phyloP scores from a whole-genome alignment of 2,329 filamentous ascomycete species.

The Sclerotinia trifoliorum region DNA sequence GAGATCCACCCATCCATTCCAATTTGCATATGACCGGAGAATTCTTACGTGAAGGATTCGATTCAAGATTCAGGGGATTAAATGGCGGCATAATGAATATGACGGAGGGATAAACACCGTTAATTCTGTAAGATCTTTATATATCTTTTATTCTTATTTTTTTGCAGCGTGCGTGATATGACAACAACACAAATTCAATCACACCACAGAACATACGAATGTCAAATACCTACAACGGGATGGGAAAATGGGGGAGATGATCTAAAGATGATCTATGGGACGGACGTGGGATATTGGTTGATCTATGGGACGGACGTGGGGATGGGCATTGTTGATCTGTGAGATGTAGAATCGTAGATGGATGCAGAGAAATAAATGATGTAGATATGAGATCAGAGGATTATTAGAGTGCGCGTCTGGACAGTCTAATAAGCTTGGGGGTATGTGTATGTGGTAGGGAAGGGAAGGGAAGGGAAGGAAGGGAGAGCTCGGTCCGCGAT shows the following conservation, averaged over 20 bases:
- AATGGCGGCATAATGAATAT: background rate
- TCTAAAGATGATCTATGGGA: background rate
- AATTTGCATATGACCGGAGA: too few species aligned
- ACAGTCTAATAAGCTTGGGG: background rate
- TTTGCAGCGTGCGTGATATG: background rate
- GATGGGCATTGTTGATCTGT: background rate
- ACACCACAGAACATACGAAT: too few species aligned
- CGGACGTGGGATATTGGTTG: background rate
- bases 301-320: too few species aligned
- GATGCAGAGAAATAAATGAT: background rate
- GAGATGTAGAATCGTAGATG: background rate
- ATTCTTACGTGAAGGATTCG: background rate
- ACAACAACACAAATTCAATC: too few species aligned
- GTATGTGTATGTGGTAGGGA: background rate
- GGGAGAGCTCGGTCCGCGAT: background rate
- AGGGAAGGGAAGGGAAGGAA: background rate
- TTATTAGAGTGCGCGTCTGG: too few species aligned
- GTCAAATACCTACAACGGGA: background rate
- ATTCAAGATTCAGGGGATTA: background rate
- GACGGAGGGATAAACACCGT: background rate
- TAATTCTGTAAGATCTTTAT: background rate
- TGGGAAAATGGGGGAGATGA: background rate
- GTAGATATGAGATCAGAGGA: slow-evolving; percentile 2
- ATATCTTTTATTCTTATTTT: background rate
- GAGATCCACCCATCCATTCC: too few species aligned